phyloP scores from a whole-genome alignment of 1,284 basidiomycete species.

The Golubevia sp. region DNA sequence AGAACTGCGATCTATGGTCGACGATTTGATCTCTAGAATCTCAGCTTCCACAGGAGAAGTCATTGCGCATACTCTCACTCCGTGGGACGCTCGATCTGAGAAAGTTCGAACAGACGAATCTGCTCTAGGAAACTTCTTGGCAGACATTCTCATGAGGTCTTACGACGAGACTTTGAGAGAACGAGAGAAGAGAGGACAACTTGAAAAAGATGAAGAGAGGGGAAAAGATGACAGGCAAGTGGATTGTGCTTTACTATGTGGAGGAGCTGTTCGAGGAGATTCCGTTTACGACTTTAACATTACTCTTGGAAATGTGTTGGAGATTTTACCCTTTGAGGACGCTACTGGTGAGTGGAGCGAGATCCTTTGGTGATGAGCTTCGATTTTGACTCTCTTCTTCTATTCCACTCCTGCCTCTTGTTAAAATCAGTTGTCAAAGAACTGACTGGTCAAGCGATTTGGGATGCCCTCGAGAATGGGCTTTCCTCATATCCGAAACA shows the following conservation, averaged over 20 bases:
- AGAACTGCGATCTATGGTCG: slow-evolving; percentile 70
- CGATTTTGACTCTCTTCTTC: background rate
- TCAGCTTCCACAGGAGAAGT: slow-evolving; percentile 68
- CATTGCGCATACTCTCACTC: slow-evolving; percentile 74
- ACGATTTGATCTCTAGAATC: slow-evolving; percentile 74
- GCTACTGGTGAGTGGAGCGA: slow-evolving; percentile 64
- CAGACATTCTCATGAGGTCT: slow-evolving; percentile 81
- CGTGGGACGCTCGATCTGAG: slow-evolving; percentile 77
- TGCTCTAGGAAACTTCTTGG: slow-evolving; percentile 83
- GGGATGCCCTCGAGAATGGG: slow-evolving; percentile 78
- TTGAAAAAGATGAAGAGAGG: slow-evolving; percentile 11
- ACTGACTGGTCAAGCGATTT: slow-evolving; percentile 78
- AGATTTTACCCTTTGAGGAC: slow-evolving; percentile 88
- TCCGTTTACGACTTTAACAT: slow-evolving; percentile 79
- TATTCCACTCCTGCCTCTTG: too few species aligned
- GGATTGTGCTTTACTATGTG: slow-evolving; percentile 79
- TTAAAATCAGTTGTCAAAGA: slow-evolving; percentile 71
- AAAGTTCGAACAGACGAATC: slow-evolving; percentile 75
- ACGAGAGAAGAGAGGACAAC: slow-evolving; percentile 64
- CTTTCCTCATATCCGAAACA: slow-evolving; percentile 83
- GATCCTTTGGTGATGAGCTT: background rate
- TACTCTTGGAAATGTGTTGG: slow-evolving; percentile 80
- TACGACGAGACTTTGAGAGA: slow-evolving; percentile 79
- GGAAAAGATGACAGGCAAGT: slow-evolving; percentile 60
- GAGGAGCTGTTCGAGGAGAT: slow-evolving; percentile 86